These are phyloP conservation scores for Basidiobolus meristosporus DNA, from an alignment of 371 early-diverging fungal species.

Conservation along the genomic window DNA sequence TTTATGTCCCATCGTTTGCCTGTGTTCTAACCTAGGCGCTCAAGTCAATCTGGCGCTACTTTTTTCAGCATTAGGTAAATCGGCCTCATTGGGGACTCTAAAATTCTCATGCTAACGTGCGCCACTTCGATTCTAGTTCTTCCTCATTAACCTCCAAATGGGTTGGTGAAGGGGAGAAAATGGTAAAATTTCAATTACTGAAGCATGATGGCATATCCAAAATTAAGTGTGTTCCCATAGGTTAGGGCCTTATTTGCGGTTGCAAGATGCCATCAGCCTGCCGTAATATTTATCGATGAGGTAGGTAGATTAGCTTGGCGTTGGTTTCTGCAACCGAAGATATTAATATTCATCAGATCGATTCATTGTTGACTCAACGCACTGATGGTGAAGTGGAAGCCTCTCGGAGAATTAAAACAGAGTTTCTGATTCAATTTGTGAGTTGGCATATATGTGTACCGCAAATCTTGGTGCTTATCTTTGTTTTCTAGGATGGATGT, in stretches of 20 bases:
- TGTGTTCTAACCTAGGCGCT: too few relatives aligned
- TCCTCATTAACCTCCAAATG: conserved; percentile 87
- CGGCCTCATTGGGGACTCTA: too few relatives aligned
- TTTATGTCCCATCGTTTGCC: too few relatives aligned
- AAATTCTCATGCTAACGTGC: too few relatives aligned
- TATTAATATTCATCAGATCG: conserved; percentile 36
- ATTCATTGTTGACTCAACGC: conserved; percentile 77
- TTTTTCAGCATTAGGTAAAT: conserved; percentile 66
- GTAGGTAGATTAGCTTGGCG: neutral
- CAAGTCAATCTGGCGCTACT: conserved; percentile 56
- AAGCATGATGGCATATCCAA: neutral
- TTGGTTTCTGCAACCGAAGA: neutral
- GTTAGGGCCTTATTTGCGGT: conserved; percentile 77
- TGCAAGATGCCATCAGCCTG: conserved; percentile 69
- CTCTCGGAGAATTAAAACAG: conserved; percentile 67
- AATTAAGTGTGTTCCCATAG: neutral
- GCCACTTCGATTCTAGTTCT: conserved; percentile 20
- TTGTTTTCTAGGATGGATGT: conserved; percentile 37
- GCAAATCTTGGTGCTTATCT: neutral
- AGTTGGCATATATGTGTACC: neutral
- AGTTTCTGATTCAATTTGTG: conserved; percentile 62
- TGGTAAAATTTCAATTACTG: conserved; percentile 26
- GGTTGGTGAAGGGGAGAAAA: conserved; percentile 94
- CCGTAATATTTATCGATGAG: conserved; percentile 77
- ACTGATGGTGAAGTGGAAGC: conserved; percentile 83